These are phyloP conservation scores for Trematosphaeria pertusa DNA, from an alignment of 2,329 filamentous ascomycete genomes.

Conservation along the genomic window DNA sequence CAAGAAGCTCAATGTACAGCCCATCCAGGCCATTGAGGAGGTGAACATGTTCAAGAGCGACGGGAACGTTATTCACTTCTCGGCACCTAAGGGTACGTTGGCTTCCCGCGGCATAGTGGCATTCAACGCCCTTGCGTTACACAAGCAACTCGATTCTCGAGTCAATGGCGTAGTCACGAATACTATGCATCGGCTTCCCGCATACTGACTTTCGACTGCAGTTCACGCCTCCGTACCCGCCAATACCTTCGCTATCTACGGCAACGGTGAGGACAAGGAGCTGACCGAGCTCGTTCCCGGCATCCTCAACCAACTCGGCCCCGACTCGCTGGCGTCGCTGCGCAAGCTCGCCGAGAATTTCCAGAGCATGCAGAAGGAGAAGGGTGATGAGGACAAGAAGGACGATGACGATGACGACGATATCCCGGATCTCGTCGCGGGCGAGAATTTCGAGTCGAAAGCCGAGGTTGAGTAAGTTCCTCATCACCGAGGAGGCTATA, in stretches of 20 bases:
- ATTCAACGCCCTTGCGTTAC: too few relatives aligned
- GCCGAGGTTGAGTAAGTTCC: constrained; percentile 77
- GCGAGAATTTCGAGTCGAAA: constrained; percentile 96
- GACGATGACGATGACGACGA: constrained; percentile 75
- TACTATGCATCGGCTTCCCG: too few relatives aligned
- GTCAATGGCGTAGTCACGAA: neutral
- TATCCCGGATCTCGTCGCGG: constrained; percentile 95
- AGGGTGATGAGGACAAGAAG: constrained; percentile 76
- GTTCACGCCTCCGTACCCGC: constrained; percentile 96
- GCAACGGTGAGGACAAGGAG: constrained; percentile 98
- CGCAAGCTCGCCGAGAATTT: constrained; percentile 99
- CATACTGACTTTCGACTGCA: too few relatives aligned
- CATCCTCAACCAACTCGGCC: constrained; percentile 99
- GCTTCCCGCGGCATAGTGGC: too few relatives aligned
- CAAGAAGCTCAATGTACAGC: constrained; percentile 99
- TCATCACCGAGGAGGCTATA: constrained; percentile 14
- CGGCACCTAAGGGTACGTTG: constrained; percentile 88
- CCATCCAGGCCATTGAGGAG: constrained; percentile 99
- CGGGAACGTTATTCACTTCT: constrained; percentile 99
- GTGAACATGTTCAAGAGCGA: constrained; percentile 99
- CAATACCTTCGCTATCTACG: constrained; percentile 99
- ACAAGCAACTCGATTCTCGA: neutral
- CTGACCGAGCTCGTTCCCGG: constrained; percentile 98
- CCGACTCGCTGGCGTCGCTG: constrained; percentile 95
- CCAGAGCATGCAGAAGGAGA: constrained; percentile 97